Evolutionary conservation across 2,329 filamentous ascomycete genomes (phyloP).

Genomic region (Allantophomopsis lycopodina): DNA sequence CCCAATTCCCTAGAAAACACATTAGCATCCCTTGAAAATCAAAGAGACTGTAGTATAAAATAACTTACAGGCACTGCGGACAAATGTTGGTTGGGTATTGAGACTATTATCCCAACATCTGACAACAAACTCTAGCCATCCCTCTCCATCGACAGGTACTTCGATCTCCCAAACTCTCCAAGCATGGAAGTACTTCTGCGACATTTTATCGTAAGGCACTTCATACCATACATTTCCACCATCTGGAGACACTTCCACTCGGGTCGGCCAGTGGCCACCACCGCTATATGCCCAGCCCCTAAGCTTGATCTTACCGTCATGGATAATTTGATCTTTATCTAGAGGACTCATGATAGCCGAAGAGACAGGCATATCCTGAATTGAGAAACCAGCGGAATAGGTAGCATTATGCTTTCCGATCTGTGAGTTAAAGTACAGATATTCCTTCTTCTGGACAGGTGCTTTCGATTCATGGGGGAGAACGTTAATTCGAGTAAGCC

Average conservation of each 20-base stretch:
- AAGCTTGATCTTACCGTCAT: conserved; percentile 20
- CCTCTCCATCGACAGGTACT: conserved; percentile 46
- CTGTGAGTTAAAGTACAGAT: conserved; percentile 52
- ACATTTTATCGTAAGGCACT: conserved; percentile 45
- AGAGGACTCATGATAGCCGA: conserved; percentile 43
- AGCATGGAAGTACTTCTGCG: conserved; percentile 44
- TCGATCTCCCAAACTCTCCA: conserved; percentile 54
- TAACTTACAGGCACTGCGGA: conserved; percentile 34
- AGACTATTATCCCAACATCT: conserved; percentile 48
- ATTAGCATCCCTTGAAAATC: conserved; percentile 1
- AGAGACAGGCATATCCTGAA: conserved; percentile 56
- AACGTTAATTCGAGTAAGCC: conserved; percentile 49
- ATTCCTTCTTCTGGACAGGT: conserved; percentile 52
- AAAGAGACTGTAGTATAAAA: neutral
- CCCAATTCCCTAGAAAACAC: conserved; percentile 37
- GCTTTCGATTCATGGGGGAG: conserved; percentile 40
- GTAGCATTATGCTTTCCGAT: conserved; percentile 46
- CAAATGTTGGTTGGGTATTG: conserved; percentile 43
- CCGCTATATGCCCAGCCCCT: conserved; percentile 56
- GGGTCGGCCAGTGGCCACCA: conserved; percentile 48
- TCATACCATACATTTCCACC: conserved; percentile 51
- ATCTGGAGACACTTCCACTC: conserved; percentile 55
- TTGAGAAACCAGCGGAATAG: conserved; percentile 49
- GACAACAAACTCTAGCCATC: conserved; percentile 44
- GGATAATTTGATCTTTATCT: conserved; percentile 35